A percentile compares a stretch with the other conserved stretches of the same genome.
Conservation (phyloP, 2,329 filamentous ascomycete species). For the Atkinsonella hypoxylon region DNA sequence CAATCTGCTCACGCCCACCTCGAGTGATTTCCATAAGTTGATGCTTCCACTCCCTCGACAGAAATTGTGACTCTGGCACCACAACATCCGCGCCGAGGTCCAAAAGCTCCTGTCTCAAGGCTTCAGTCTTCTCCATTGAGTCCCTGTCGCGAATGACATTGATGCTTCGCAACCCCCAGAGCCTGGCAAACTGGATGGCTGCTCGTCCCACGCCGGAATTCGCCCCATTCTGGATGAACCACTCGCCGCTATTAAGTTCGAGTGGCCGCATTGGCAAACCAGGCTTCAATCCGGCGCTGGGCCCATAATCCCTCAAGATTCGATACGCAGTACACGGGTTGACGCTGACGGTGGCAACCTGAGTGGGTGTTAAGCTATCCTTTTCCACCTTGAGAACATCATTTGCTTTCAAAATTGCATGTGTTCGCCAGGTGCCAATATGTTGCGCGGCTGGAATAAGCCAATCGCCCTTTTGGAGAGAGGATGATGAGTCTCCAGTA, state of each 20-base stretch:
- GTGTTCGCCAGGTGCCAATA: constrained; percentile 91
- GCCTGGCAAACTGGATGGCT: constrained; percentile 72
- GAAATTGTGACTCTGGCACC: constrained; percentile 43
- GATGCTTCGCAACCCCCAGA: constrained; percentile 85
- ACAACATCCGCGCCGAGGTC: constrained; percentile 46
- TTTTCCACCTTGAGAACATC: constrained; percentile 59
- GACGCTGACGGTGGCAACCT: constrained; percentile 79
- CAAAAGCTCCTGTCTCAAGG: constrained; percentile 38
- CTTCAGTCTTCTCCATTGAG: constrained; percentile 50
- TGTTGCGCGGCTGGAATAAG: constrained; percentile 75
- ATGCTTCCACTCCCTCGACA: constrained; percentile 48
- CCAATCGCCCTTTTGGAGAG: constrained; percentile 71
- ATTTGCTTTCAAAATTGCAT: constrained; percentile 52
- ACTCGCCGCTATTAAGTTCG: constrained; percentile 50
- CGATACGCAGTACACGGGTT: constrained; percentile 93
- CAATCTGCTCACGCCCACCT: constrained; percentile 57
- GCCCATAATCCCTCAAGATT: constrained; percentile 73
- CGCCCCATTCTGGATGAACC: constrained; percentile 95
- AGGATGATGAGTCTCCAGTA: constrained; percentile 42
- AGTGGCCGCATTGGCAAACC: constrained; percentile 34
- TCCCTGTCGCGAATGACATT: constrained; percentile 73
- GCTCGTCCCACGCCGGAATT: constrained; percentile 88
- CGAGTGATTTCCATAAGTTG: constrained; percentile 54
- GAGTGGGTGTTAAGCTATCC: constrained; percentile 57
- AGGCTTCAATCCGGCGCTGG: constrained; percentile 30